Evolutionary conservation across 768 basidiomycete genomes (phyloP).

Genomic region (Leccinellum rugosiceps): DNA sequence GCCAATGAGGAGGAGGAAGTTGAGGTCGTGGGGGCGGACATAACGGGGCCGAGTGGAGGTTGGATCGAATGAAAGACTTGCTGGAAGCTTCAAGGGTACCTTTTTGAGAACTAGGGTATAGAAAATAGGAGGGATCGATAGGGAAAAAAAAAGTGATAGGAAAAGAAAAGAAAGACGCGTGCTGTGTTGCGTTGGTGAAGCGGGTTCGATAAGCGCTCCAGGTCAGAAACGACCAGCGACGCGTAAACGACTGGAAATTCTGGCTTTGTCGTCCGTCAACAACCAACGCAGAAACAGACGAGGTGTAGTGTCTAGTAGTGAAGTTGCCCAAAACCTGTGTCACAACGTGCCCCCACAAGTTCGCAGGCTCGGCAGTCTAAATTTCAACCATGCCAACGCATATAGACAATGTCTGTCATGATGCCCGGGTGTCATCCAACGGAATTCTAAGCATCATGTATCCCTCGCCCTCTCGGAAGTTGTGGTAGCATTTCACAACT

Average conservation of each 20-base stretch:
- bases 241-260: constrained; percentile 26
- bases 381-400: constrained; percentile 34
- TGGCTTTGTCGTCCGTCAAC: constrained; percentile 34
- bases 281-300: constrained; percentile 32
- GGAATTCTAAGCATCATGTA: too few species aligned
- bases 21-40: constrained; percentile 53
- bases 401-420: too few species aligned
- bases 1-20: constrained; percentile 41
- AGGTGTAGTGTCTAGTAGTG: constrained; percentile 2
- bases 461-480: too few species aligned
- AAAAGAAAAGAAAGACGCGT: constrained; percentile 37
- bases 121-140: constrained; percentile 24
- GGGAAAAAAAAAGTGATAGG: constrained; percentile 32
- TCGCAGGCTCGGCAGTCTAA: constrained; percentile 41
- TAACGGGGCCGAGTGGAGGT: constrained; percentile 20
- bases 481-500: too few species aligned
- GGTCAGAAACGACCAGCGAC: constrained; percentile 30
- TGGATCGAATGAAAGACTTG: constrained; percentile 19
- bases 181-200: constrained; percentile 30
- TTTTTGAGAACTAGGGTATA: constrained; percentile 26
- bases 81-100: constrained; percentile 13
- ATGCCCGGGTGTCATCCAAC: too few species aligned
- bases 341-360: constrained; percentile 18
- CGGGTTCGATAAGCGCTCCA: constrained; percentile 35
- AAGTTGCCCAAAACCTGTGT: constrained; percentile 10